Base-by-base conservation (phyloP, 176 grass and related monocot genomes). In the Stipa capillata region DNA sequence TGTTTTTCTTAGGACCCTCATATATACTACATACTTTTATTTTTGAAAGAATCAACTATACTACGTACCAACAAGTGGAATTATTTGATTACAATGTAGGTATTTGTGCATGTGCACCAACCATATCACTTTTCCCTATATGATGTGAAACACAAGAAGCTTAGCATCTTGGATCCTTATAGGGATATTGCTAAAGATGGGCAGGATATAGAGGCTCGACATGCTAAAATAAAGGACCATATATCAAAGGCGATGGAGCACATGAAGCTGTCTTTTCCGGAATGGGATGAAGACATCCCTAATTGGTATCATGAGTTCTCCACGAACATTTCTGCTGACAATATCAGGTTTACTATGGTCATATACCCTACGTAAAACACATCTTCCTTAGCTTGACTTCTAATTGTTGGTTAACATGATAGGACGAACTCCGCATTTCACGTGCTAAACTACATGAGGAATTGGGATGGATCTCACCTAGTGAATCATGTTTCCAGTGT, bases 1-100 rank as follows among this genome's bases (percentile, higher is more conserved):
- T 0, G 2, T 0, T 0, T 1, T 1, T 11, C 0, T 0, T 2
- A 10, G 0, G 5, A 1, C 3, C 3, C 11, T 40, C 3, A 1
- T 6, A n/a, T n/a, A n/a, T n/a, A n/a, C n/a, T n/a, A n/a, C n/a
- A n/a, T n/a, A n/a, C n/a, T n/a, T n/a, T n/a, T n/a, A n/a, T n/a
- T n/a, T n/a, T n/a, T n/a, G n/a, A n/a, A n/a, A n/a, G n/a, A n/a
- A n/a, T n/a, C n/a, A n/a, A n/a, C n/a, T n/a, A n/a, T n/a, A n/a
- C n/a, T n/a, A n/a, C n/a, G n/a, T n/a, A n/a, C n/a, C n/a, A n/a
- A n/a, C n/a, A n/a, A n/a, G n/a, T n/a, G n/a, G n/a, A n/a, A n/a
- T n/a, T n/a, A n/a, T n/a, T n/a, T n/a, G n/a, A n/a, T n/a, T n/a
- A n/a, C n/a, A n/a, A n/a, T 69, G 4, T 4, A 69, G 40, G 45